These are phyloP conservation scores for Leishmania arabica DNA, from an alignment of 208 protist species.

Conservation along the genomic window DNA sequence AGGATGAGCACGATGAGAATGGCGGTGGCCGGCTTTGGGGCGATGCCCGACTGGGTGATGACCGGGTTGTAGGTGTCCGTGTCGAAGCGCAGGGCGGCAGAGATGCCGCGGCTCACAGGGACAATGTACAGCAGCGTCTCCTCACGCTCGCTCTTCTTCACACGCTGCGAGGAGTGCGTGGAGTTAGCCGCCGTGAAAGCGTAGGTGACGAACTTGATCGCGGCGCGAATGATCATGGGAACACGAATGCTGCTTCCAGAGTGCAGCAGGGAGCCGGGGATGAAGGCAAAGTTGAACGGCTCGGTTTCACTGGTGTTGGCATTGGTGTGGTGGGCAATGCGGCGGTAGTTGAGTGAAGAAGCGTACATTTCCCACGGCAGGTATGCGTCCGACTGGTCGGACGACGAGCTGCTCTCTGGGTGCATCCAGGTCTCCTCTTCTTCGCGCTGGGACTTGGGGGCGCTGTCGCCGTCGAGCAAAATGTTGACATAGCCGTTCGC, in stretches of 20 bases:
- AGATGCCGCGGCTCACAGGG: conserved; percentile 62
- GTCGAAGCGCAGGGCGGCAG: conserved; percentile 64
- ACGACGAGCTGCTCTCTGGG: conserved; percentile 4
- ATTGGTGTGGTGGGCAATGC: conserved; percentile 28
- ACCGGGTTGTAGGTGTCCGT: conserved; percentile 52
- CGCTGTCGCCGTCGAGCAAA: conserved; percentile 63
- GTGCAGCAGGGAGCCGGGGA: conserved; percentile 80
- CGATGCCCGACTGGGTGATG: conserved; percentile 27
- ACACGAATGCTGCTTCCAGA: conserved; percentile 62
- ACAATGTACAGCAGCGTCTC: conserved; percentile 68
- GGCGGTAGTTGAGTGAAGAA: conserved; percentile 77
- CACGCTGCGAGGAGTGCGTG: conserved; percentile 27
- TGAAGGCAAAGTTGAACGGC: conserved; percentile 83
- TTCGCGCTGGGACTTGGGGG: conserved; percentile 21
- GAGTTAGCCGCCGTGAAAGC: conserved; percentile 17
- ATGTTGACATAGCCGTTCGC: conserved; percentile 36
- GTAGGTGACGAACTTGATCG: conserved; percentile 70
- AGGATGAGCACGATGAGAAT: conserved; percentile 71
- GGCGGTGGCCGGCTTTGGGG: conserved; percentile 47
- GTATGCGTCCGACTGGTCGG: conserved; percentile 18
- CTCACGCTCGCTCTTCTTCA: conserved; percentile 42
- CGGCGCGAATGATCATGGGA: conserved; percentile 49
- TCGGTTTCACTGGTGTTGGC: conserved; percentile 21
- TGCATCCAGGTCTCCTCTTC: conserved; percentile 66
- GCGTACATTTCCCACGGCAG: conserved; percentile 69